These are phyloP conservation scores for Peronospora farinosa DNA, from an alignment of 352 stramenopile species.

Conservation along the genomic window DNA sequence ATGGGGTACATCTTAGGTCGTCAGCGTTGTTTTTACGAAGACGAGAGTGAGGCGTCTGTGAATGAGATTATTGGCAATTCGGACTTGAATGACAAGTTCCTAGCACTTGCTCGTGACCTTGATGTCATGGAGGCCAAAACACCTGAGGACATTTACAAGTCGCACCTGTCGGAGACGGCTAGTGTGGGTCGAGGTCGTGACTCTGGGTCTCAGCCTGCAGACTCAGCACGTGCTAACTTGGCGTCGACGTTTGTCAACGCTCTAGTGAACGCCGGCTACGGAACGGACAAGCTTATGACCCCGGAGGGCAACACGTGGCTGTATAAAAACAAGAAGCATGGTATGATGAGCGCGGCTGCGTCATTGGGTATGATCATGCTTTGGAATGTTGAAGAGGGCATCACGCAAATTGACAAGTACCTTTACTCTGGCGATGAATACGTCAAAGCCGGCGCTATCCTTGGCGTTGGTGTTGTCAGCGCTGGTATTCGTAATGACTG, in stretches of 20 bases:
- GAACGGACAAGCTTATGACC: constrained; percentile 94
- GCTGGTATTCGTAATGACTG: constrained; percentile 93
- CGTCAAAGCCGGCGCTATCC: constrained; percentile 95
- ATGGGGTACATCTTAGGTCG: constrained; percentile 95
- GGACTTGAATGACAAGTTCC: constrained; percentile 94
- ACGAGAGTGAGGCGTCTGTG: constrained; percentile 85
- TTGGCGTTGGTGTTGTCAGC: constrained; percentile 95
- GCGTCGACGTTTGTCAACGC: constrained; percentile 99
- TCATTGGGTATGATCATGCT: constrained; percentile 97
- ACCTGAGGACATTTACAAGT: constrained; percentile 99
- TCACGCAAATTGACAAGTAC: constrained; percentile 99
- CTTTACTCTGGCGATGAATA: constrained; percentile 97
- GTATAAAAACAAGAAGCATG: constrained; percentile 99
- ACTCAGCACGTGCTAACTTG: constrained; percentile 97
- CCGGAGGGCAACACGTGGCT: constrained; percentile 95
- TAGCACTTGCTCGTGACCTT: constrained; percentile 94
- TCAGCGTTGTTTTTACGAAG: constrained; percentile 91
- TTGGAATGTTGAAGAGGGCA: constrained; percentile 99
- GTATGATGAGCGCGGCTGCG: constrained; percentile 97
- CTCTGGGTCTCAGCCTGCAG: constrained; percentile 75
- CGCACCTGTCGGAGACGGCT: constrained; percentile 95
- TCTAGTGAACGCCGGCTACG: constrained; percentile 98
- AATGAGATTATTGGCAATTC: constrained; percentile 97
- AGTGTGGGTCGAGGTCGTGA: constrained; percentile 67
- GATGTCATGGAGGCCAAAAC: constrained; percentile 97